These are phyloP conservation scores for Penicillium capsulatum DNA, from an alignment of 2,329 filamentous ascomycete genomes.

Conservation along the genomic window DNA sequence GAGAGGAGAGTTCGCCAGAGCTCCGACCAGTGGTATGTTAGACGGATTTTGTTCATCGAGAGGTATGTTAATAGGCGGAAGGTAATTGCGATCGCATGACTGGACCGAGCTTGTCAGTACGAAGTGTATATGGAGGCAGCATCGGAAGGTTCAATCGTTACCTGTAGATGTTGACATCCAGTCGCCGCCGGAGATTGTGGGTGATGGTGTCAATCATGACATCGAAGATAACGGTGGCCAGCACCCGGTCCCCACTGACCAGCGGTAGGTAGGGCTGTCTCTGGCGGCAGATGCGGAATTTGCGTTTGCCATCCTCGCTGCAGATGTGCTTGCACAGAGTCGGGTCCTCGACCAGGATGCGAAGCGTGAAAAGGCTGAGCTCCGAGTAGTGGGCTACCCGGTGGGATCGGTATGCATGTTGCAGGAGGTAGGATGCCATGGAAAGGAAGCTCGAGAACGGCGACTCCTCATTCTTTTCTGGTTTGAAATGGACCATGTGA, in stretches of 20 bases:
- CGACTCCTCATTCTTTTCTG: constrained; percentile 60
- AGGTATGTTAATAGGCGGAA: constrained; percentile 80
- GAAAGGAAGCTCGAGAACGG: constrained; percentile 81
- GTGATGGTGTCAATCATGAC: constrained; percentile 86
- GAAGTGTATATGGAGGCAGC: too few relatives aligned
- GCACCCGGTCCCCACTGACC: constrained; percentile 65
- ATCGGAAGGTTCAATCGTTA: too few relatives aligned
- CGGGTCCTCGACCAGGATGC: constrained; percentile 81
- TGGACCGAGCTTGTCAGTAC: constrained; percentile 20
- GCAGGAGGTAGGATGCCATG: constrained; percentile 83
- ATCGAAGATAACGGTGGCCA: constrained; percentile 75
- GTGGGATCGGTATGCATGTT: constrained; percentile 81
- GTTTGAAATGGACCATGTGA: constrained; percentile 64
- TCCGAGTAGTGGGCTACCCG: constrained; percentile 79
- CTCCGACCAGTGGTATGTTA: constrained; percentile 91
- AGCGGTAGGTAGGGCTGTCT: constrained; percentile 78
- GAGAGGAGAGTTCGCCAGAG: constrained; percentile 86
- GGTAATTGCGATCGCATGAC: constrained; percentile 72
- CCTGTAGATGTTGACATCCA: constrained; percentile 82
- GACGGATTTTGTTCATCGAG: constrained; percentile 72
- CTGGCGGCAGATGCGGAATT: constrained; percentile 83
- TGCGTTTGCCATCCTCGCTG: constrained; percentile 67
- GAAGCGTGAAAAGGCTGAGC: constrained; percentile 77
- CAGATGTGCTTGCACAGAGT: constrained; percentile 78
- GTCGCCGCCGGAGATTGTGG: constrained; percentile 80